Base-by-base conservation (phyloP, 148 eudicot genomes). In the Fagopyrum homotropicum region DNA sequence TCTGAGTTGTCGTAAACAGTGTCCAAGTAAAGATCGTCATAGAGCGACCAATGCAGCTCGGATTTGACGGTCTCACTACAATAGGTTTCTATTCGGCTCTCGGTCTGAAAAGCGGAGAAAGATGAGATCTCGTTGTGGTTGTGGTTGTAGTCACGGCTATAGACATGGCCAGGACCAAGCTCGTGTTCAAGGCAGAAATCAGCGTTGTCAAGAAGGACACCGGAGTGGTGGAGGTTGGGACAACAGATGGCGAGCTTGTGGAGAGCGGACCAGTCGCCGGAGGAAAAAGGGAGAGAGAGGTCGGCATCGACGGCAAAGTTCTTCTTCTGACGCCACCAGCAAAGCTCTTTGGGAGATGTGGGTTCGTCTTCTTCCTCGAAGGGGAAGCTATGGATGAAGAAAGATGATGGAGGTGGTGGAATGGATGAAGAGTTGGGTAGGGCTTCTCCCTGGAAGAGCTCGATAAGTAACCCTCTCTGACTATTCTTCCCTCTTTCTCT, bases 141-240 rank as follows among this genome's bases (percentile, higher is more conserved):
- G 14, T 50, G 19, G 17, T 15, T 6, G n/a, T 40, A 7, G 47
- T 5, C 12, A 9, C 3, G 52, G 46, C 2, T 1, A 76, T 81
- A 83, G 75, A 83, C 79, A 73, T 85, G 80, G 49, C 86, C 84
- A 0, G 93, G 84, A 1, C 95, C 98, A 66, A 93, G 79, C 6
- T 91, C 97, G 17, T 94, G 87, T 8, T 86, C 85, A 51, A 93
- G 89, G 64, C 98, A 97, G 76, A 93, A 91, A 63, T 93, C 97
- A 43, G 95, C 89, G 60, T 89, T 81, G 15, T 91, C 98, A 0
- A 93, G 83, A 43, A 91, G 88, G 44, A 93, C 87, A 11, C 97
- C 98, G 40, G 98, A 70, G 83, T 87, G 91, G 61, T 72, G 80
- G 66, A 88, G 88, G 16, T 95, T 97, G 0, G 98, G 98, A 70